These are phyloP conservation scores for Trypanosoma scelopori DNA, from an alignment of 208 protist genomes.

Conservation along the genomic window DNA sequence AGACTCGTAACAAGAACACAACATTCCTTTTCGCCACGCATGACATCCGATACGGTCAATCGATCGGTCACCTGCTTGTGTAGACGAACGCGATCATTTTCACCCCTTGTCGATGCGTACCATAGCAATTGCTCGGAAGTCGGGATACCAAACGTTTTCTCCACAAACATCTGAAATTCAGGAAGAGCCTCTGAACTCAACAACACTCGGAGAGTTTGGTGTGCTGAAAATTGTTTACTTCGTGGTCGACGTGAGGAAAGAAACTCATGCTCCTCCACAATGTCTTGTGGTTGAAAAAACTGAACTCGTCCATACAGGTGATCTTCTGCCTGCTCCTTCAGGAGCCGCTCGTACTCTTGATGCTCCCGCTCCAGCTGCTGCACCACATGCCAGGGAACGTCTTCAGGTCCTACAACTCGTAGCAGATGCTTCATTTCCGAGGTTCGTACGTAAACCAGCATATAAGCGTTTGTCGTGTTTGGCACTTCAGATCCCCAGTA, in stretches of 20 bases:
- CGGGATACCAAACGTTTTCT: slow-evolving; percentile 37
- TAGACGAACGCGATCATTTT: slow-evolving; percentile 34
- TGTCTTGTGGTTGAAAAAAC: slow-evolving; percentile 63
- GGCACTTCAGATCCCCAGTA: slow-evolving; percentile 87
- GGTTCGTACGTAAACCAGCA: slow-evolving; percentile 90
- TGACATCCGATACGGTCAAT: slow-evolving; percentile 62
- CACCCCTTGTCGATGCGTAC: slow-evolving; percentile 41
- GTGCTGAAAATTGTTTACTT: slow-evolving; percentile 55
- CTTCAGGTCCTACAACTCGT: slow-evolving; percentile 46
- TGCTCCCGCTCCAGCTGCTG: slow-evolving; percentile 61
- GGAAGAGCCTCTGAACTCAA: slow-evolving; percentile 61
- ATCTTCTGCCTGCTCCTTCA: slow-evolving; percentile 67
- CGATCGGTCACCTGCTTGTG: slow-evolving; percentile 44
- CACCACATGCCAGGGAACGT: slow-evolving; percentile 78
- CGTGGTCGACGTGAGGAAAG: slow-evolving; percentile 41
- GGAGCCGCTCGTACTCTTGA: slow-evolving; percentile 45
- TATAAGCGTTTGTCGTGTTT: slow-evolving; percentile 84
- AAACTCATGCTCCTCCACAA: slow-evolving; percentile 63
- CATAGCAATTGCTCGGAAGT: slow-evolving; percentile 54
- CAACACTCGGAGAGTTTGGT: slow-evolving; percentile 56
- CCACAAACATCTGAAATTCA: slow-evolving; percentile 55
- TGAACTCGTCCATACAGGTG: slow-evolving; percentile 81
- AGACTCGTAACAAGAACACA: slow-evolving; percentile 67
- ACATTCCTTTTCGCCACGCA: slow-evolving; percentile 61
- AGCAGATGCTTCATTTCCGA: slow-evolving; percentile 62